Evolutionary conservation across 495 filamentous ascomycete genomes (phyloP), one percentile per base, ranked within the genome.

Genomic region (Paragyromitra xinjiangensis): DNA sequence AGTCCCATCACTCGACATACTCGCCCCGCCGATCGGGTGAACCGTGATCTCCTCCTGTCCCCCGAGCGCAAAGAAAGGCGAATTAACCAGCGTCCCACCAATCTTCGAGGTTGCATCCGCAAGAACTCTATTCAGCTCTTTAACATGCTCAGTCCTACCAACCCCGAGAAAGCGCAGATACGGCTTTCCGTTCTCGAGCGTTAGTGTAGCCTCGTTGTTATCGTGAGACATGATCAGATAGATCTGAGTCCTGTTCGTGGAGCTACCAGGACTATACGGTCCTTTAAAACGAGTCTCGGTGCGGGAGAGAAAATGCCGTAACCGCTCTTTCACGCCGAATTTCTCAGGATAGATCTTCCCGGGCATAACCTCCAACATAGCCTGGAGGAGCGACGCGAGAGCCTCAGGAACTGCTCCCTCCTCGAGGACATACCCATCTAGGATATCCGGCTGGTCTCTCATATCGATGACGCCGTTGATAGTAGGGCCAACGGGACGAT

Each of bases 211-310:
- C 83, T 92, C 87, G 81, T 91, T 90, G 62, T 87, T 89, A 75
- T 91, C 91, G 75, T 92, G 90, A 6, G 87, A 89, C 91, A 93
- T 92, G 71, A 91, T 87, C n/a, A 92, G 84, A 82, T 91, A 92
- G 6, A 89, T 85, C 77, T 91, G 88, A 0, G 89, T 93, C 66
- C 83, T 87, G 76, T 88, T 87, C 1, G 90, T 80, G 34, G 87
- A 86, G 14, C 90, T 88, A 44, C 86, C 85, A 22, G 81, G 80
- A 68, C 83, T 86, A 71, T 90, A 91, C 0, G 89, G 87, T 0
- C 90, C 90, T 1, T 89, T 73, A 40, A 91, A 82, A 9, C 85
- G 70, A 74, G 87, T 88, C 50, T 86, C 87, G 4, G 85, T 82
- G 7, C 85, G 84, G 16, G 87, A 84, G 19, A 89, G 78, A 6